Evolutionary conservation across 345 rosid genomes (phyloP).

Genomic region (Dimocarpus longan): DNA sequence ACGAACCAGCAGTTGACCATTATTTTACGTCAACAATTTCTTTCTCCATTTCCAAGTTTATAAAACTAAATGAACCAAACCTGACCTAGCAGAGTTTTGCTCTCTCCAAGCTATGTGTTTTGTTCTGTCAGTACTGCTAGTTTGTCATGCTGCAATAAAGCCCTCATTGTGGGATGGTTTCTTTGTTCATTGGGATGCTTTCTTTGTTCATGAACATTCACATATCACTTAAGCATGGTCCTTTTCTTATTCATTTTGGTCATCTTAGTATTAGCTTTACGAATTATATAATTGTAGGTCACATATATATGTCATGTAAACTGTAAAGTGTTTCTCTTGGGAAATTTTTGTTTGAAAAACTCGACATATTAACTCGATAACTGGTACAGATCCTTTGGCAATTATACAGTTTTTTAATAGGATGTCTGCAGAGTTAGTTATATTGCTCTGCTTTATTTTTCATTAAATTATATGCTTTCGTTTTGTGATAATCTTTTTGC

Average conservation of each 20-base stretch:
- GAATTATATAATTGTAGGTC: neutral
- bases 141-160: neutral
- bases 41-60: neutral
- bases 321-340: neutral
- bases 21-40: too few relatives aligned
- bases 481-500: neutral
- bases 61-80: neutral
- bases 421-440: neutral
- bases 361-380: neutral
- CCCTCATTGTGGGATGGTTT: too few relatives aligned
- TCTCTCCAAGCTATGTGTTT: neutral
- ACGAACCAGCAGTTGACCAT: too few relatives aligned
- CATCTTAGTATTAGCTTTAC: neutral
- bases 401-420: neutral
- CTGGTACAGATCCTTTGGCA: neutral
- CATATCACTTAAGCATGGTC: neutral
- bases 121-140: neutral
- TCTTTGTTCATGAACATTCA: neutral
- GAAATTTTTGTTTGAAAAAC: neutral
- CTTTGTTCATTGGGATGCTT: too few relatives aligned
- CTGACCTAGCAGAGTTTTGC: neutral
- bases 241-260: neutral
- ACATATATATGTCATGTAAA: neutral
- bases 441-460: neutral
- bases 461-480: neutral